Base-by-base conservation (phyloP, 305 asterid genomes). In the Ilex paraguariensis region DNA sequence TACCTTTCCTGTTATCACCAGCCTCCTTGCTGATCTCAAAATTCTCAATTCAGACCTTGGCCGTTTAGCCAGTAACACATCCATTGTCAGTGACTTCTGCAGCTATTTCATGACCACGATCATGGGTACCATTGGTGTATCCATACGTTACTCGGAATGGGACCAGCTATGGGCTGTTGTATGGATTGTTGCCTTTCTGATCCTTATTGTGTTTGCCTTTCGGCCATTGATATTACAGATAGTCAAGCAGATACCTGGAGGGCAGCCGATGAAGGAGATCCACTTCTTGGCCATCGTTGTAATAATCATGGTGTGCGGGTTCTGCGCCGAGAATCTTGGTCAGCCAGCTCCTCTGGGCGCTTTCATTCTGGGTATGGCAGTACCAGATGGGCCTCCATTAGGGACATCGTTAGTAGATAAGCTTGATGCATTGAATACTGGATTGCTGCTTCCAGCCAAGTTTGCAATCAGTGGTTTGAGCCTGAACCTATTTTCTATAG, bases 31-130 rank as follows among this genome's bases (percentile, higher is more conserved):
- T 1, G 96, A 88, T 44, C 91, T 88, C 31, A 77, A 88, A 59
- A 70, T 88, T 33, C 83, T 88, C 49, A 88, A 82, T 75, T 83
- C 95, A 0, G 90, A 88, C 31, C 61, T 88, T 3, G 96, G 96
- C 0, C 33, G 95, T 46, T 42, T 82, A 5, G 91, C 96, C 17
- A 77, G 87, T 3, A 49, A 72, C 4, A 76, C 90, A 0, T 61
- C 91, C 12, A 45, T 81, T 39, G 78, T 80, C 6, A 59, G 77
- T 17, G 96, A 86, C 53, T 10, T 57, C 1, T 82, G 78, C 73
- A 73, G 66, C 52, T 88, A 76, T 56, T 2, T 51, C 0, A 12
- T 73, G 21, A 57, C 76, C 1, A 1, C 66, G 0, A 0, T 71
- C 17, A 0, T 71, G 9, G 60, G 73, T 0, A 14, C 70, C 0